Conservation (phyloP, 1,139 yeast genomes). For the Waltiozyma sp. region DNA sequence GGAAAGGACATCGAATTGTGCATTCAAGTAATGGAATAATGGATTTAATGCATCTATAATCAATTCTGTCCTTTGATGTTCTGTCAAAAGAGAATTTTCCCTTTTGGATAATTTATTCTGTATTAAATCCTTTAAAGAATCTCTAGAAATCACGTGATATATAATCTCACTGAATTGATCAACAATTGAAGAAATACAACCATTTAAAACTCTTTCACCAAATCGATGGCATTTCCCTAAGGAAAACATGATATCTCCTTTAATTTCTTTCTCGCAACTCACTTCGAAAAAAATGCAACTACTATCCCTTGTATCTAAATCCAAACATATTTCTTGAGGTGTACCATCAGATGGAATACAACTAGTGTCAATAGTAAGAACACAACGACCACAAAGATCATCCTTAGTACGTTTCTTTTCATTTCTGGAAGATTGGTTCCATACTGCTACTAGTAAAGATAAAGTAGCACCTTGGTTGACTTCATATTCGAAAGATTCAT, state of each 20-base stretch:
- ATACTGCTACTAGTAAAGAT: not conserved
- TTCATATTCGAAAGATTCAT: not conserved
- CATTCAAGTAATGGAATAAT: not conserved
- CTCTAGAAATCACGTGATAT: not conserved
- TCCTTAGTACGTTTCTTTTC: not conserved
- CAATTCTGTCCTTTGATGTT: not conserved
- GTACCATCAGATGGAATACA: not conserved
- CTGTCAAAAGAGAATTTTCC: no score
- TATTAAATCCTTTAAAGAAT: not conserved
- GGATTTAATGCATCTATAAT: not conserved
- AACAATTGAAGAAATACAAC: not conserved
- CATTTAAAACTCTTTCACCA: not conserved
- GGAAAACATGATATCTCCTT: not conserved
- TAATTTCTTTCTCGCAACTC: not conserved
- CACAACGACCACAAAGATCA: not conserved
- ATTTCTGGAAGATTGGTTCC: not conserved
- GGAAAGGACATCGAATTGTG: not conserved
- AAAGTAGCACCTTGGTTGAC: not conserved
- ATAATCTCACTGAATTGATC: not conserved
- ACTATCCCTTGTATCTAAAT: not conserved
- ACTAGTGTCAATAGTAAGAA: not conserved
- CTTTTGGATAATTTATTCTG: no score
- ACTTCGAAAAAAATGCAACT: not conserved
- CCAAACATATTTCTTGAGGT: not conserved
- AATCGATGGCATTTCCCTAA: not conserved